A percentile compares a stretch with the other conserved stretches of the same genome.
These are phyloP conservation scores for Phialophora macrospora DNA, from an alignment of 2,329 filamentous ascomycete species.

Conservation along the genomic window DNA sequence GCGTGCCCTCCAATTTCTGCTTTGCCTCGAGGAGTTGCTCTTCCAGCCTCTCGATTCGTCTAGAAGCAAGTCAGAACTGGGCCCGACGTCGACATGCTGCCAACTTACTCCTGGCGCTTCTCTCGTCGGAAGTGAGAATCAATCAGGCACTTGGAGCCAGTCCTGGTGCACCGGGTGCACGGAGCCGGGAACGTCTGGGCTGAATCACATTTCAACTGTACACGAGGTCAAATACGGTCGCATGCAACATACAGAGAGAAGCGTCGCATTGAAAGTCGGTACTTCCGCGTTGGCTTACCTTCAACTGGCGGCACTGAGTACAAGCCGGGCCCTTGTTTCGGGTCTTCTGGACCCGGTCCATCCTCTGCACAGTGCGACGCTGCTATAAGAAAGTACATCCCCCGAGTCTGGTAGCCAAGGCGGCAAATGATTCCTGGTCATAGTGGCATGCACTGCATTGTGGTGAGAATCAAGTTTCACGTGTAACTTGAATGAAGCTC, in stretches of 20 bases:
- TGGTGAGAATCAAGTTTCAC: conserved; percentile 5
- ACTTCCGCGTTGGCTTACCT: conserved; percentile 11
- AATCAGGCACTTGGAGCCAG: conserved; percentile 16
- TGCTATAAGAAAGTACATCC: conserved; percentile 4
- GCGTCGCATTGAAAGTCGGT: not conserved
- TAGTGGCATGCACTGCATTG: not conserved
- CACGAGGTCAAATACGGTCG: not conserved
- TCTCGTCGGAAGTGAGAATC: conserved; percentile 19
- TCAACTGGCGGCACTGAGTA: conserved; percentile 19
- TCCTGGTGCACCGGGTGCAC: conserved; percentile 12
- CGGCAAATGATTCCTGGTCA: not conserved
- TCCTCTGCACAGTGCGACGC: conserved; percentile 10
- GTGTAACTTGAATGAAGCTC: not conserved
- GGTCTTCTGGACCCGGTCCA: conserved; percentile 17
- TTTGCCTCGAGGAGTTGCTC: conserved; percentile 16
- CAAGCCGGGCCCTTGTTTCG: conserved; percentile 22
- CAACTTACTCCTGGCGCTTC: conserved; percentile 21
- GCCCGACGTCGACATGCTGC: not conserved
- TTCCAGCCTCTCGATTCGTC: conserved; percentile 18
- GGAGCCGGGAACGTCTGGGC: conserved; percentile 17
- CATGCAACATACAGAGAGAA: not conserved
- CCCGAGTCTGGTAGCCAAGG: not conserved
- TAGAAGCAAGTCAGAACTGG: conserved; percentile 5
- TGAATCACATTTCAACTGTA: conserved; percentile 19
- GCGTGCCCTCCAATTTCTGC: conserved; percentile 16